phyloP scores from a whole-genome alignment of 2,329 filamentous ascomycete genomes.

The Venturia asperata region DNA sequence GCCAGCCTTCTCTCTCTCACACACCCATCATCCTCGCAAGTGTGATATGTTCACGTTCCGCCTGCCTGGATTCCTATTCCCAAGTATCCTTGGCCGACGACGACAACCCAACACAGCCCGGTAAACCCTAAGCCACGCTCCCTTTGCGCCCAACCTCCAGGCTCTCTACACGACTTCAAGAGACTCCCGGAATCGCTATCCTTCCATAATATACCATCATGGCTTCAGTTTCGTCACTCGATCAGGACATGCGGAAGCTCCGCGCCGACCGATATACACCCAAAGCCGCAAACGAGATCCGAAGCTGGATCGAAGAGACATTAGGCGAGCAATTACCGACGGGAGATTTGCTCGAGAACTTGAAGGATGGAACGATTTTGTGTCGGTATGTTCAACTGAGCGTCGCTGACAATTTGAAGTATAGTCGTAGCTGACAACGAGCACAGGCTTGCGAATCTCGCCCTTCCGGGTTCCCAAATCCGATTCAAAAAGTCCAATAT shows the following conservation, averaged over 20 bases:
- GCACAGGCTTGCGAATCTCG: slow-evolving; percentile 71
- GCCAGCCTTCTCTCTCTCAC: background rate
- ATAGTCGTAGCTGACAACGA: slow-evolving; percentile 7
- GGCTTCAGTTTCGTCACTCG: slow-evolving; percentile 88
- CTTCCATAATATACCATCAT: slow-evolving; percentile 42
- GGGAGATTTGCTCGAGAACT: slow-evolving; percentile 71
- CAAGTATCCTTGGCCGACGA: slow-evolving; percentile 15
- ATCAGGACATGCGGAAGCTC: slow-evolving; percentile 90
- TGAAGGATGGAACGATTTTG: slow-evolving; percentile 86
- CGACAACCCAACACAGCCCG: background rate
- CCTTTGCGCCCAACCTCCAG: slow-evolving; percentile 10
- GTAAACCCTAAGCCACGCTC: background rate
- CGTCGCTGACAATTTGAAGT: background rate
- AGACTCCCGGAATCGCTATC: background rate
- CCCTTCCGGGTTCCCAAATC: slow-evolving; percentile 66
- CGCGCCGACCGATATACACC: slow-evolving; percentile 91
- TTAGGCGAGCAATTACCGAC: slow-evolving; percentile 66
- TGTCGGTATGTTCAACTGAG: slow-evolving; percentile 61
- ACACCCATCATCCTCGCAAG: background rate
- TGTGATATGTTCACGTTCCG: background rate
- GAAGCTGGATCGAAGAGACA: slow-evolving; percentile 75
- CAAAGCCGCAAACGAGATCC: slow-evolving; percentile 76
- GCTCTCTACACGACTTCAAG: slow-evolving; percentile 1
- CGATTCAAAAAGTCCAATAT: slow-evolving; percentile 88
- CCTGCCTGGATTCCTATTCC: background rate